A percentile compares a stretch with the other conserved stretches of the same genome.
Conservation (phyloP, 176 grass and related monocot genomes). For the Oryza glaberrima region DNA sequence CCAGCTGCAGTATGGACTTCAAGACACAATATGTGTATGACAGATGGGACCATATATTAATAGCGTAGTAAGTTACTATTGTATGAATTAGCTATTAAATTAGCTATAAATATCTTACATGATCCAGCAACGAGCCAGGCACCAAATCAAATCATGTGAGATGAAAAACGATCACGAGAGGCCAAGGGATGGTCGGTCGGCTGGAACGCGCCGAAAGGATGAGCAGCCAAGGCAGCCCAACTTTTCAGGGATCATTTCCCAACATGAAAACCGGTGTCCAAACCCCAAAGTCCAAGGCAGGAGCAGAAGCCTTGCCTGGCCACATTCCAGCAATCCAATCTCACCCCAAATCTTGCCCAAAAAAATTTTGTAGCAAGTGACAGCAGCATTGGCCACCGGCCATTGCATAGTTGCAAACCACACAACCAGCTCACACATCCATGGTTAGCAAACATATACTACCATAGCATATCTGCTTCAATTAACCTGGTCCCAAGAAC, state of each 20-base stretch:
- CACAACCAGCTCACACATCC: not conserved
- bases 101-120: not conserved
- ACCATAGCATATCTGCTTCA: not conserved
- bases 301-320: not conserved
- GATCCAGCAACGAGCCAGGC: not conserved
- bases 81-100: too few relatives aligned
- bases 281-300: not conserved
- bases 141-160: conserved; percentile 13
- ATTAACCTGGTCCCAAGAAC: conserved; percentile 28
- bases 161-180: not conserved
- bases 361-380: not conserved
- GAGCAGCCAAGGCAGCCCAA: not conserved
- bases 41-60: too few relatives aligned
- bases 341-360: conserved; percentile 37
- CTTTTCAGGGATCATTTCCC: conserved; percentile 28
- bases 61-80: too few relatives aligned
- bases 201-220: not conserved
- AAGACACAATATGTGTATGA: too few relatives aligned
- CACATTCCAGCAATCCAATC: conserved; percentile 46
- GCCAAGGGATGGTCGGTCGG: too few relatives aligned
- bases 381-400: not conserved
- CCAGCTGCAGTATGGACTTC: too few relatives aligned
- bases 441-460: not conserved
- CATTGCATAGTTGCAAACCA: not conserved
- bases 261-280: conserved; percentile 33